phyloP scores from a whole-genome alignment of 768 basidiomycete genomes.

The Collybiopsis luxurians region DNA sequence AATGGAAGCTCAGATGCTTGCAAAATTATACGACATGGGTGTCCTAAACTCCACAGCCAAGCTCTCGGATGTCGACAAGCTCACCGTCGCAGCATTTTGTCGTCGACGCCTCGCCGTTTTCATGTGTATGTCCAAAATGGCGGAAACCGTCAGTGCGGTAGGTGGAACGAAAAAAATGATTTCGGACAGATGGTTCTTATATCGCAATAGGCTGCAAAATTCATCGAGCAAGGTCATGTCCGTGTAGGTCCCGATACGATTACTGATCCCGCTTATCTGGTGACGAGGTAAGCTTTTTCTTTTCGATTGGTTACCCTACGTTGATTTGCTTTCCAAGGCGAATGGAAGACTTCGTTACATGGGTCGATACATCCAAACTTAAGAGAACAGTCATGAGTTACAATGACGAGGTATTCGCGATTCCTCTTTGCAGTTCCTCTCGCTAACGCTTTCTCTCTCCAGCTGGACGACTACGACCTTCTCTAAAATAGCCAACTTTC shows the following conservation, averaged over 20 bases:
- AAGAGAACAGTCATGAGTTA: constrained; percentile 95
- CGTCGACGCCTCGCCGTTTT: constrained; percentile 89
- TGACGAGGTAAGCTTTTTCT: constrained; percentile 63
- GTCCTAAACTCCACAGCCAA: constrained; percentile 85
- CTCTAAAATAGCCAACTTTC: constrained; percentile 37
- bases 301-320: neutral
- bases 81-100: constrained; percentile 95
- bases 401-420: constrained; percentile 79
- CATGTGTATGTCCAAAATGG: constrained; percentile 92
- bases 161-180: constrained; percentile 26
- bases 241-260: constrained; percentile 95
- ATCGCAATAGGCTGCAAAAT: constrained; percentile 79
- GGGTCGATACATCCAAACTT: constrained; percentile 97
- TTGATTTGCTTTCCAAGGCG: constrained; percentile 46
- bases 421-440: neutral
- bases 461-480: constrained; percentile 96
- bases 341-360: constrained; percentile 99
- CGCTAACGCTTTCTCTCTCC: constrained; percentile 16
- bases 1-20: constrained; percentile 84
- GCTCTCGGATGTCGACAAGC: constrained; percentile 91
- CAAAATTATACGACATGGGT: constrained; percentile 97
- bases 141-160: constrained; percentile 91
- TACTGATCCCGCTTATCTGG: constrained; percentile 94
- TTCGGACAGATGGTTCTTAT: too few species aligned
- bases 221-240: constrained; percentile 98